Conservation (phyloP, 2,329 filamentous ascomycete species). For the Cytospora leucostoma region DNA sequence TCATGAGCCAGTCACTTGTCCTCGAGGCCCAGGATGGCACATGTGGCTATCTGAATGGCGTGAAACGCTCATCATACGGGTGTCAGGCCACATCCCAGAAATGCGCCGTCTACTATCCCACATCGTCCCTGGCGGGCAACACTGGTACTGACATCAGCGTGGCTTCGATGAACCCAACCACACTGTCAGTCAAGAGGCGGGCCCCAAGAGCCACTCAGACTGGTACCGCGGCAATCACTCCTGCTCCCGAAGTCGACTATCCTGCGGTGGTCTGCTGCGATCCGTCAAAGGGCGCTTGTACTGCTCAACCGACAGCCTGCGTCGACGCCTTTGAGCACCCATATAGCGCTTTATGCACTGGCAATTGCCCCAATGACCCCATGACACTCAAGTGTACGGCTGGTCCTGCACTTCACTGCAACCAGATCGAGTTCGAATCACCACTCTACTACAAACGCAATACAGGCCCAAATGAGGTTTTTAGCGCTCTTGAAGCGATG, state of each 20-base stretch:
- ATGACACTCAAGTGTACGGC: constrained; percentile 20
- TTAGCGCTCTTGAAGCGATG: neutral
- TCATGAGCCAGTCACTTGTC: constrained; percentile 10
- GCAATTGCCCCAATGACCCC: constrained; percentile 9
- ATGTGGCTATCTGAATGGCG: constrained; percentile 19
- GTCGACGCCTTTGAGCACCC: constrained; percentile 8
- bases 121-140: neutral
- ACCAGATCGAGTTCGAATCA: constrained; percentile 11
- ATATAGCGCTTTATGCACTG: constrained; percentile 8
- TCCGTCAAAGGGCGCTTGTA: neutral
- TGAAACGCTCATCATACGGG: neutral
- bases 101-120: constrained; percentile 22
- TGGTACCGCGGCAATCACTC: neutral
- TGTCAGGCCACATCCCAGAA: neutral
- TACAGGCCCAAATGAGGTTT: neutral
- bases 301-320: constrained; percentile 15
- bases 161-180: neutral
- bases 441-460: constrained; percentile 3
- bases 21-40: constrained; percentile 13
- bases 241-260: neutral
- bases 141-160: neutral
- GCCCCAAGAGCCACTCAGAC: neutral
- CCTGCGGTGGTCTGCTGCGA: constrained; percentile 13
- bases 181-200: no score
- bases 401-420: neutral